Conservation (phyloP, 345 rosid species). For the Brassica incana region DNA sequence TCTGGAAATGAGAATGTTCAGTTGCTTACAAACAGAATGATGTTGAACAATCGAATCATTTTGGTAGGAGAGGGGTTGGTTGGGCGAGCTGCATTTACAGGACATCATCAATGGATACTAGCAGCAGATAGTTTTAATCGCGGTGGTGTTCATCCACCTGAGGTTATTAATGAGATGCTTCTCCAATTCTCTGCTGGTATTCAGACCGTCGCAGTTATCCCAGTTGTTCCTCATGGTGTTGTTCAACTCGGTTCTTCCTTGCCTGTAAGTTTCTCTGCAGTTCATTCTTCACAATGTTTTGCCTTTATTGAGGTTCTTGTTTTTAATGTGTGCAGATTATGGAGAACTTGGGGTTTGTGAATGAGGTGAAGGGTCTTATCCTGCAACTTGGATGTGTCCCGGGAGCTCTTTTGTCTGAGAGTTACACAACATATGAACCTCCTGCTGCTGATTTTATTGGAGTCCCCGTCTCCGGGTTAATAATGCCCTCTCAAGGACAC, state of each 20-base stretch:
- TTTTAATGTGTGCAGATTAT: slow-evolving; percentile 54
- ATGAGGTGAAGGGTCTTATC: slow-evolving; percentile 68
- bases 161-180: slow-evolving; percentile 76
- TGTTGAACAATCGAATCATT: slow-evolving; percentile 66
- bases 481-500: slow-evolving; percentile 37
- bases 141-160: slow-evolving; percentile 68
- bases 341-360: slow-evolving; percentile 82
- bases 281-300: background rate
- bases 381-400: slow-evolving; percentile 77
- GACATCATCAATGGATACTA: slow-evolving; percentile 83
- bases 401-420: slow-evolving; percentile 65
- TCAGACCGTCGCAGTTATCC: slow-evolving; percentile 87
- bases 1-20: slow-evolving; percentile 45
- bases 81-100: slow-evolving; percentile 89
- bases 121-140: slow-evolving; percentile 56
- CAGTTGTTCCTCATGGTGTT: slow-evolving; percentile 82
- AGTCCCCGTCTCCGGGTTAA: slow-evolving; percentile 47
- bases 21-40: slow-evolving; percentile 71
- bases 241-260: slow-evolving; percentile 84
- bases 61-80: slow-evolving; percentile 87
- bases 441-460: slow-evolving; percentile 44
- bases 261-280: slow-evolving; percentile 51
- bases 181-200: slow-evolving; percentile 87
- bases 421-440: slow-evolving; percentile 45
- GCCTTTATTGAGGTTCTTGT: background rate